Base-by-base conservation (phyloP, 169 alveolate genomes). In the Miamiensis avidus region DNA sequence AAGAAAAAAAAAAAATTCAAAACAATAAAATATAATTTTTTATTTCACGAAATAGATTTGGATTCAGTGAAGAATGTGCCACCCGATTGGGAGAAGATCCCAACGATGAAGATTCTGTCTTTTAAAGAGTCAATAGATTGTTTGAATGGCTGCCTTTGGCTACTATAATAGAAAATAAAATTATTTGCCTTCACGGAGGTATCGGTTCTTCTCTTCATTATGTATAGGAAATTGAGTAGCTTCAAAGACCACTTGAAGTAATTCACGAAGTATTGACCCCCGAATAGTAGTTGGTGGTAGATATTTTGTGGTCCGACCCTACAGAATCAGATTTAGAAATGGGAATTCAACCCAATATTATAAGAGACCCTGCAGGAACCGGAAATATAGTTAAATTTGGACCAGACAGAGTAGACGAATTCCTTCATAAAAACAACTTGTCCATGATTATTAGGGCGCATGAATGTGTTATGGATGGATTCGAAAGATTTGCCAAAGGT, bases 401-500 rank as follows among this genome's bases (percentile, higher is more conserved):
- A 0, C 98, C 98, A 29, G 97, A 96, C 82, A 95, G 98, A 82
- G 97, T 97, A 0, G 90, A 94, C 31, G 78, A 88, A 30, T 97
- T 97, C 89, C 81, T 97, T 32, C 89, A 94, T 72, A 91, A 89
- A 72, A 97, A 97, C 84, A 93, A 94, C 84, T 93, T 95, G 31
- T 91, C 94, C 32, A 84, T 93, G 86, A 95, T 97, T 72, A 92
- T 97, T 81, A 94, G 99, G 83, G 99, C 99, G 1, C 99, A 99
- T 91, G 99, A 99, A 92, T 99, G 99, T 88, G 99, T 99, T n/a
- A 98, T 98, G 99, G 99, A 98, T 93, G 99, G 99, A 0, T 99
- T 99, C 91, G 99, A 99, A 93, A 94, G 99, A 89, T 99, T 99
- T 90, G 99, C 99, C n/a, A 99, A 99, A 25, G 99, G 99, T 29